Percentiles rank a stretch among this genome's conserved stretches.
Conservation (phyloP, 108 stramenopile species). For the Nitzschia inconspicua region DNA sequence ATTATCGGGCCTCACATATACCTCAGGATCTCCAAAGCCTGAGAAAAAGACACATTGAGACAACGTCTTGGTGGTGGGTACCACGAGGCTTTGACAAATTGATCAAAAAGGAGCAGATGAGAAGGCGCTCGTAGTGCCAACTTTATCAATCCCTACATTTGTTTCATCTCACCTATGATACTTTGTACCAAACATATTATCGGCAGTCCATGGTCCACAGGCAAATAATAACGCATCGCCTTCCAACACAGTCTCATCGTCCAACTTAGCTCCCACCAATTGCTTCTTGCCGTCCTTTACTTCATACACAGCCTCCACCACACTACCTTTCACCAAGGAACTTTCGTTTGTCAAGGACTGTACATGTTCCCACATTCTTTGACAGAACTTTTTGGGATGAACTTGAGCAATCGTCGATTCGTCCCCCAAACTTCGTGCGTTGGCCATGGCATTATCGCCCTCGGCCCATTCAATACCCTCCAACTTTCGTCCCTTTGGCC, state of each 20-base stretch:
- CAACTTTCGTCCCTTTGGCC: constrained; percentile 38
- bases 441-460: constrained; percentile 21
- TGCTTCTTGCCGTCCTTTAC: background rate
- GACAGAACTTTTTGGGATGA: constrained; percentile 55
- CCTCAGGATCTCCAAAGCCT: constrained; percentile 55
- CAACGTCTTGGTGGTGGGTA: constrained; percentile 37
- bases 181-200: constrained; percentile 46
- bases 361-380: constrained; percentile 34
- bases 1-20: constrained; percentile 52
- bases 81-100: no score
- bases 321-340: constrained; percentile 24
- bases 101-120: no score
- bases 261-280: constrained; percentile 32
- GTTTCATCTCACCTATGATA: no score
- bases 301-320: constrained; percentile 21
- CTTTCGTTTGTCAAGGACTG: constrained; percentile 2
- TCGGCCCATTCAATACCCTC: constrained; percentile 50
- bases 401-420: constrained; percentile 77
- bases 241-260: constrained; percentile 29
- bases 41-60: constrained; percentile 53
- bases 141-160: no score
- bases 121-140: no score
- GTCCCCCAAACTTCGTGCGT: constrained; percentile 27
- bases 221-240: constrained; percentile 43
- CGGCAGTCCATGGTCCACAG: constrained; percentile 57